A percentile compares a stretch with the other conserved stretches of the same genome.
Conservation (phyloP, 352 stramenopile species). For the Globisporangium canariense region DNA sequence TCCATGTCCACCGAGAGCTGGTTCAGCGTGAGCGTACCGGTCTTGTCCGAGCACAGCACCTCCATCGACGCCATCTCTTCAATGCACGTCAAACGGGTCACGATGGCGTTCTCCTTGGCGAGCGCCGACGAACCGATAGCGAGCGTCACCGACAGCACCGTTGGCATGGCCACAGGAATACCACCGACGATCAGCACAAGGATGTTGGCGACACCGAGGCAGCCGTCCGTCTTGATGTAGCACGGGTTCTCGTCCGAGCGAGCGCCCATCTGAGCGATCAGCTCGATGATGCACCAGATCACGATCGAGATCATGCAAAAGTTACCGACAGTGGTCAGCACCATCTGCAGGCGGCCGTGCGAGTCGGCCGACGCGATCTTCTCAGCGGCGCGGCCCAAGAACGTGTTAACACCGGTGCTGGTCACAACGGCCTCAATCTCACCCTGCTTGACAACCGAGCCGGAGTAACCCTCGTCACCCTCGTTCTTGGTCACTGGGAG, state of each 20-base stretch:
- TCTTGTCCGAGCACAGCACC: constrained; percentile 95
- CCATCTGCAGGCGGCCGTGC: constrained; percentile 85
- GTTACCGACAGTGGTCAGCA: constrained; percentile 92
- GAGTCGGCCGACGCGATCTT: constrained; percentile 76
- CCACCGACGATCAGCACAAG: constrained; percentile 89
- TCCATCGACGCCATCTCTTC: constrained; percentile 92
- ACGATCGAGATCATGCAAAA: constrained; percentile 87
- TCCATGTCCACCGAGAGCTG: constrained; percentile 92
- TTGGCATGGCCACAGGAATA: constrained; percentile 94
- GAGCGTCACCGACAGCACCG: constrained; percentile 90
- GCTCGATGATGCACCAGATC: constrained; percentile 84
- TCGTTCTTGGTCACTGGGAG: constrained; percentile 88
- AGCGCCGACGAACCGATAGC: constrained; percentile 89
- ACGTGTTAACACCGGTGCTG: constrained; percentile 86
- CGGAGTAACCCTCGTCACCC: constrained; percentile 77
- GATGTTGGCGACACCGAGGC: constrained; percentile 66
- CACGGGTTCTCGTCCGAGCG: constrained; percentile 74
- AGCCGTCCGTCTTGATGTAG: constrained; percentile 76
- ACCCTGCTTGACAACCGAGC: constrained; percentile 83
- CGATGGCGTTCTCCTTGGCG: constrained; percentile 90
- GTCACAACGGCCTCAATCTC: constrained; percentile 91
- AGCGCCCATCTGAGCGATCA: constrained; percentile 80
- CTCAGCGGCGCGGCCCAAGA: constrained; percentile 86
- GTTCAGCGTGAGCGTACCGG: constrained; percentile 94
- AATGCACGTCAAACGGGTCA: constrained; percentile 90